Conservation (phyloP, 352 stramenopile species). For the Globisporangium abappressorium region DNA sequence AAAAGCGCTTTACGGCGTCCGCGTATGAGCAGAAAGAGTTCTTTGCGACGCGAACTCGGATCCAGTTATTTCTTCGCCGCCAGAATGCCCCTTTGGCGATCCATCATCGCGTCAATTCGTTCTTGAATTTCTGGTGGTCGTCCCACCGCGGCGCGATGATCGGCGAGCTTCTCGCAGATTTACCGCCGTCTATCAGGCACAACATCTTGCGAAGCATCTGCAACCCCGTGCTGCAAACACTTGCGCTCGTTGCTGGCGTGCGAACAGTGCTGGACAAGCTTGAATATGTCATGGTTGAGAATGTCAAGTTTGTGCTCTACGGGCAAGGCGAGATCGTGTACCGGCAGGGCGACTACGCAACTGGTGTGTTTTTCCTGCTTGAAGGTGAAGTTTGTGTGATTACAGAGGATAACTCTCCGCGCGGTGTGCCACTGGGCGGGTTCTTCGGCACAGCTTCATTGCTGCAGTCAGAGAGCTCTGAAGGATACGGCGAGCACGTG, state of each 20-base stretch:
- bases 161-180: slow-evolving; percentile 30
- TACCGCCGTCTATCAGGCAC: slow-evolving; percentile 23
- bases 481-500: slow-evolving; percentile 27
- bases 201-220: slow-evolving; percentile 37
- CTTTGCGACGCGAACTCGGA: slow-evolving; percentile 30
- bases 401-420: neutral
- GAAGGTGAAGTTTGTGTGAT: slow-evolving; percentile 20
- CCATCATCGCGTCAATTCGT: slow-evolving; percentile 40
- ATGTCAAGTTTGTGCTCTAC: slow-evolving; percentile 37
- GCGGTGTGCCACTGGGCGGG: slow-evolving; percentile 21
- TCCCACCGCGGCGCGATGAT: slow-evolving; percentile 42
- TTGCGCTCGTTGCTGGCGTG: slow-evolving; percentile 23
- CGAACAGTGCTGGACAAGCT: slow-evolving; percentile 23
- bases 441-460: slow-evolving; percentile 32
- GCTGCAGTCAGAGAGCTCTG: slow-evolving; percentile 14
- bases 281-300: slow-evolving; percentile 35
- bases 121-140: slow-evolving; percentile 49
- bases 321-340: slow-evolving; percentile 39
- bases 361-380: slow-evolving; percentile 29
- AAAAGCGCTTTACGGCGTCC: slow-evolving; percentile 44
- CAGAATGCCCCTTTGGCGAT: slow-evolving; percentile 35
- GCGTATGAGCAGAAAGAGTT: slow-evolving; percentile 47
- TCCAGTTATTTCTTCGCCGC: slow-evolving; percentile 38
- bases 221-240: slow-evolving; percentile 28
- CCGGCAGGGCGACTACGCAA: slow-evolving; percentile 30